Conservation (phyloP, 2,329 filamentous ascomycete species). For the Penicillium verrucosum region DNA sequence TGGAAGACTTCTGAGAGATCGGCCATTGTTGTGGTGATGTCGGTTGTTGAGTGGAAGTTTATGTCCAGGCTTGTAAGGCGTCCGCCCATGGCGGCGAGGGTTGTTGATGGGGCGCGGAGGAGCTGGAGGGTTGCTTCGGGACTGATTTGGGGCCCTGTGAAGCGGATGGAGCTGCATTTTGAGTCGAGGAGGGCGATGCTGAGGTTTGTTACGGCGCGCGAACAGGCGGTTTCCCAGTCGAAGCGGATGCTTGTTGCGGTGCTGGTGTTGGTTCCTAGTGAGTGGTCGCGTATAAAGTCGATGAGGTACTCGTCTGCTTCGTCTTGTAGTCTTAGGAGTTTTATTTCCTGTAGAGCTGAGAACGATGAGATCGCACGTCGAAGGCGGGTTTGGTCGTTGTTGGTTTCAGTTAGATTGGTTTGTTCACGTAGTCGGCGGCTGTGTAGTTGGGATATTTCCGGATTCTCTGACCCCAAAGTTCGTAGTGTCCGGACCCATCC, state of each 20-base stretch:
- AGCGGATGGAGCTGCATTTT: slow-evolving; percentile 56
- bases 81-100: slow-evolving; percentile 51
- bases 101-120: slow-evolving; percentile 46
- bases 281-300: slow-evolving; percentile 50
- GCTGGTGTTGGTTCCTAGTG: slow-evolving; percentile 26
- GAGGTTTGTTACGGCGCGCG: slow-evolving; percentile 59
- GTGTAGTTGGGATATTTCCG: slow-evolving; percentile 28
- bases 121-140: slow-evolving; percentile 57
- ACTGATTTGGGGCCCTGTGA: slow-evolving; percentile 62
- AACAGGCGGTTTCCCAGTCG: slow-evolving; percentile 62
- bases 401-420: slow-evolving; percentile 47
- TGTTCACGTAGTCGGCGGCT: slow-evolving; percentile 36
- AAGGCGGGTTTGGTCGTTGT: slow-evolving; percentile 53
- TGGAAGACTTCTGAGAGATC: slow-evolving; percentile 58
- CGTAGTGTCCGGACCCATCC: slow-evolving; percentile 31
- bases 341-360: slow-evolving; percentile 60
- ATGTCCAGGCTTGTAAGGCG: slow-evolving; percentile 62
- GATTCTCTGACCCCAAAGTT: slow-evolving; percentile 18
- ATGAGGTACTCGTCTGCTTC: slow-evolving; percentile 55
- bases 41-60: slow-evolving; percentile 58
- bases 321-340: slow-evolving; percentile 62
- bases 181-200: slow-evolving; percentile 56
- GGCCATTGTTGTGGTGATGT: slow-evolving; percentile 57
- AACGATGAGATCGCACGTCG: slow-evolving; percentile 57
- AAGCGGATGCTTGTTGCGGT: slow-evolving; percentile 46